Conservation (phyloP, 2,329 filamentous ascomycete genomes). For the Fusarium penzigii region DNA sequence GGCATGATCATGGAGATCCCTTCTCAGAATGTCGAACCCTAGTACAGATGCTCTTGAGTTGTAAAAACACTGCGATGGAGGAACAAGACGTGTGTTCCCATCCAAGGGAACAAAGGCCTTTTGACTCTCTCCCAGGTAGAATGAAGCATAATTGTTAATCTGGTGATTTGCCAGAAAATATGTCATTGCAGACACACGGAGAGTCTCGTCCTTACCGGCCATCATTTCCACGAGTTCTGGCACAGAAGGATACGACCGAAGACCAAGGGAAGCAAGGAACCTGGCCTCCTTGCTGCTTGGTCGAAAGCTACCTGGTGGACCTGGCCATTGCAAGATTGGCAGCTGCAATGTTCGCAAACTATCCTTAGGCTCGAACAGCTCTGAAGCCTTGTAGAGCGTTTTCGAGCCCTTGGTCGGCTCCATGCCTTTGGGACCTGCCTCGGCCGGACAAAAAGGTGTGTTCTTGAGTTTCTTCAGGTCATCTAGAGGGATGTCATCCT, state of each 20-base stretch:
- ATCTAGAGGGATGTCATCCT: conserved; percentile 79
- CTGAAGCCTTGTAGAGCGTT: conserved; percentile 69
- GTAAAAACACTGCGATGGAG: conserved; percentile 77
- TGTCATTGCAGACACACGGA: conserved; percentile 70
- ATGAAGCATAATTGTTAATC: conserved; percentile 71
- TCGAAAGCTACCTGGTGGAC: conserved; percentile 61
- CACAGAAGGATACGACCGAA: conserved; percentile 70
- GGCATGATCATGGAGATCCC: conserved; percentile 78
- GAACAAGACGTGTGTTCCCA: conserved; percentile 66
- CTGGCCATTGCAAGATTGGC: conserved; percentile 82
- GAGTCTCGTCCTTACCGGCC: conserved; percentile 56
- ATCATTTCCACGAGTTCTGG: conserved; percentile 79
- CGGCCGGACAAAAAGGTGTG: conserved; percentile 81
- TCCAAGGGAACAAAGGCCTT: conserved; percentile 73
- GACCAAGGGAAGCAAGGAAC: conserved; percentile 72
- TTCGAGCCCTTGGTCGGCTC: conserved; percentile 54
- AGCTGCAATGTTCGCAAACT: conserved; percentile 68
- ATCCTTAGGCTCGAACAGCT: conserved; percentile 80
- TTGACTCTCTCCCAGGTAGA: conserved; percentile 56
- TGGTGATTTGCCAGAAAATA: conserved; percentile 85
- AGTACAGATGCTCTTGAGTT: conserved; percentile 76
- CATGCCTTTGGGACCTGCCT: conserved; percentile 58
- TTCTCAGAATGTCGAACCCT: conserved; percentile 76
- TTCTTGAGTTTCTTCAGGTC: conserved; percentile 79
- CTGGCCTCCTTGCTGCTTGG: conserved; percentile 68